Percentiles rank a stretch among this genome's conserved stretches.
Conservation (phyloP, 2,329 filamentous ascomycete genomes). For the Alternaria sp. region DNA sequence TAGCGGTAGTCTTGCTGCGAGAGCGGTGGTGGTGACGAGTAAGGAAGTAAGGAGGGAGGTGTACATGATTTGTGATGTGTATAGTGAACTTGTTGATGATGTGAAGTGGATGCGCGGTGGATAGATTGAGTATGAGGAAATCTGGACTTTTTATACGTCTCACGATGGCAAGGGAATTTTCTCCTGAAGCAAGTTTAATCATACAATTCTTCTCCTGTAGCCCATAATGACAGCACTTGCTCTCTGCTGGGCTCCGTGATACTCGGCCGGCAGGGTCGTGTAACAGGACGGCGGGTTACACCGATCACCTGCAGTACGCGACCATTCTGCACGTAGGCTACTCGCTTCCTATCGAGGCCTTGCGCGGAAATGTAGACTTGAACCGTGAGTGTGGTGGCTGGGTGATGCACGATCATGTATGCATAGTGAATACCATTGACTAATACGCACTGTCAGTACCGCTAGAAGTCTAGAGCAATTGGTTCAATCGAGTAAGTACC, state of each 20-base stretch:
- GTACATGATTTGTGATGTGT: slow-evolving; percentile 18
- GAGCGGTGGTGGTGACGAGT: slow-evolving; percentile 15
- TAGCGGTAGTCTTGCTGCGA: slow-evolving; percentile 6
- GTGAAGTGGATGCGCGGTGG: neutral
- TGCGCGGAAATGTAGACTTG: slow-evolving; percentile 3
- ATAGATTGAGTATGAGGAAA: neutral
- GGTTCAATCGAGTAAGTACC: neutral
- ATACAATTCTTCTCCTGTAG: slow-evolving; percentile 11
- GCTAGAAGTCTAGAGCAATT: neutral
- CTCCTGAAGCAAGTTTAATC: slow-evolving; percentile 15
- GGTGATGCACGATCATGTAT: neutral
- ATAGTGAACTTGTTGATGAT: neutral
- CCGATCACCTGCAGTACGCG: slow-evolving; percentile 29
- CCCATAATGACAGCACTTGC: slow-evolving; percentile 12
- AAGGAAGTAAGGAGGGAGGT: slow-evolving; percentile 13
- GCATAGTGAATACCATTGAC: neutral
- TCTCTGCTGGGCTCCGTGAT: slow-evolving; percentile 12
- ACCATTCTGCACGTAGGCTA: slow-evolving; percentile 28
- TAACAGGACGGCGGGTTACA: slow-evolving; percentile 25
- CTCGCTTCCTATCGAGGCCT: slow-evolving; percentile 3
- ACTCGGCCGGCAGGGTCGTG: slow-evolving; percentile 22
- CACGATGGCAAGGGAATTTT: neutral
- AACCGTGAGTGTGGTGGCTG: slow-evolving; percentile 11
- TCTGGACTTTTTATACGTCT: slow-evolving; percentile 13
- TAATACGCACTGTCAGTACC: neutral